A percentile compares a stretch with the other conserved stretches of the same genome.
phyloP scores from a whole-genome alignment of 441 rosid species.

The Adansonia rubrostipa region DNA sequence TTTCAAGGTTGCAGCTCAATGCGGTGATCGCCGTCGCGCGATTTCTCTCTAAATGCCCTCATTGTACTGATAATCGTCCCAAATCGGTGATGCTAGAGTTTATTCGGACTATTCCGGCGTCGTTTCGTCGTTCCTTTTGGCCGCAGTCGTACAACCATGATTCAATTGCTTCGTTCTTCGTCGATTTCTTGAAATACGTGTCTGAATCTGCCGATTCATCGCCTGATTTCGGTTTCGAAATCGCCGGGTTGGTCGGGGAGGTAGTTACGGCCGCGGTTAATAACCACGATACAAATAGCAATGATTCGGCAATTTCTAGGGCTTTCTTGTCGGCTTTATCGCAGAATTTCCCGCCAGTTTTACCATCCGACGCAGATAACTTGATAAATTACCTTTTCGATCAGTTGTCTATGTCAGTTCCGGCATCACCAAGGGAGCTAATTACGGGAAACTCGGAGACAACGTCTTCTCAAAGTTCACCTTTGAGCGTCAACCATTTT shows the following conservation, averaged over 20 bases:
- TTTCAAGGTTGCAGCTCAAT: conserved; percentile 84
- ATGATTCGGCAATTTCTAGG: conserved; percentile 54
- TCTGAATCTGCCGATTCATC: conserved; percentile 53
- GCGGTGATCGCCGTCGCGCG: conserved; percentile 78
- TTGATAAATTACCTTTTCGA: conserved; percentile 68
- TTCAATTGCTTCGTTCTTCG: conserved; percentile 60
- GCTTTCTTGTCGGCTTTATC: conserved; percentile 72
- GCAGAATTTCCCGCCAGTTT: conserved; percentile 70
- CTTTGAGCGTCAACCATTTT: conserved; percentile 47
- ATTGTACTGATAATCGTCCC: conserved; percentile 58
- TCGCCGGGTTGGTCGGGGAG: conserved; percentile 68
- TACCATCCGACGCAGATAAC: conserved; percentile 65
- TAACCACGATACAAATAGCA: conserved; percentile 34
- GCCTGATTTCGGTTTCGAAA: conserved; percentile 65
- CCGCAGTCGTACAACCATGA: conserved; percentile 72
- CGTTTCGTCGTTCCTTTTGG: conserved; percentile 79
- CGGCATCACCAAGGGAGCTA: conserved; percentile 60
- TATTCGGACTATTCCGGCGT: conserved; percentile 66
- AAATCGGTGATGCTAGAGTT: conserved; percentile 65
- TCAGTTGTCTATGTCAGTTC: conserved; percentile 54
- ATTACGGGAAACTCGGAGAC: conserved; percentile 50
- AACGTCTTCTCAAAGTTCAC: conserved; percentile 74
- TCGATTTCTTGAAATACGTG: conserved; percentile 67
- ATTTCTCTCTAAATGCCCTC: conserved; percentile 64
- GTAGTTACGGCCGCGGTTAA: conserved; percentile 59